Evolutionary conservation across 768 basidiomycete genomes (phyloP), one percentile per base, ranked within the genome.

Genomic region (Termitomyces sp.): DNA sequence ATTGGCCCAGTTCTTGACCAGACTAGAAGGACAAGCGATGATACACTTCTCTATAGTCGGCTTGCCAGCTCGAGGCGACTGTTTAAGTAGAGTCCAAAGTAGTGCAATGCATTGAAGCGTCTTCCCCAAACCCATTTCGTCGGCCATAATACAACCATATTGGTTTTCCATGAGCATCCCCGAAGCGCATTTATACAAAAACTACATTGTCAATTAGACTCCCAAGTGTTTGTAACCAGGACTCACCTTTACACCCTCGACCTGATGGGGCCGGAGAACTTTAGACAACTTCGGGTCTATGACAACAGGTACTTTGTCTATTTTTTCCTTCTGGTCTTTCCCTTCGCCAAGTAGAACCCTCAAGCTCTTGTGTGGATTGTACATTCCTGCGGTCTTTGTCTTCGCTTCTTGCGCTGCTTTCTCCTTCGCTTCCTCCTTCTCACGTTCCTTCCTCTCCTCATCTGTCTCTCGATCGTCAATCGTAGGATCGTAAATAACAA

Each of bases 1-100:
- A 71, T 98, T 98, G 0, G 94, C 96, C 97, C 97, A 99, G 68
- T 98, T 98, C 71, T 92, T 92, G 36, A 99, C 97, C 62, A 99
- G 77, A 80, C 93, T 96, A 9, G 94, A 92, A 0, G 97, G 97
- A 73, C 97, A 99, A 0, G 88, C 96, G 67, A 99, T 97, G 71
- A 99, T 95, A 62, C 91, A 95, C 74, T 98, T 99, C 70, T 98
- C 96, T 64, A 98, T 95, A 0, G 92, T 87, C 2, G 88, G 81
- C 73, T 89, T 97, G 34, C 89, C 86, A 0, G 95, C 79, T 56
- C 88, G 86, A 0, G 97, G 94, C 0, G 97, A 98, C 69, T 99
- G 97, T 73, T 94, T 97, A 54, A 98, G 76, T 12, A 98, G 74
- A 0, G 96, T 98, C 94, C 96, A 98, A 60, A 99, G 74, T 20